Evolutionary conservation across 495 filamentous ascomycete genomes (phyloP).

Genomic region (Xylaria flabelliformis): DNA sequence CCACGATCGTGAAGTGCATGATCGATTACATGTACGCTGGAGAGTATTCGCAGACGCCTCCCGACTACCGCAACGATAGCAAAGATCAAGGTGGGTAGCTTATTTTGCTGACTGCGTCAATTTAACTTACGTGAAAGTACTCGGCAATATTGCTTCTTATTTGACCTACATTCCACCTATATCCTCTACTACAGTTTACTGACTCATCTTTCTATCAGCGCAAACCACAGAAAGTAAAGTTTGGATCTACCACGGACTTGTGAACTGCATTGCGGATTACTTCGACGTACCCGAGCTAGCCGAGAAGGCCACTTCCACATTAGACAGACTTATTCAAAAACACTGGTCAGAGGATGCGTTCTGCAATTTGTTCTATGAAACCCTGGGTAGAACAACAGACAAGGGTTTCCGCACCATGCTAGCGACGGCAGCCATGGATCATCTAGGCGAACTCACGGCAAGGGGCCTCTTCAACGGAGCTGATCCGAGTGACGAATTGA

Average conservation of each 20-base stretch:
- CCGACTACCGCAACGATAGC: too few relatives aligned
- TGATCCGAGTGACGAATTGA: not conserved
- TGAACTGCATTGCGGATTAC: constrained; percentile 2
- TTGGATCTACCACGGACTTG: constrained; percentile 1
- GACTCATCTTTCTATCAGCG: not conserved
- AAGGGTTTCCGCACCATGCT: not conserved
- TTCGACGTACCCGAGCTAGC: not conserved
- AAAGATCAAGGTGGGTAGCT: not conserved
- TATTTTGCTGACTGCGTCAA: not conserved
- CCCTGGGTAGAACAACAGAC: not conserved
- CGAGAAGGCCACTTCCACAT: not conserved
- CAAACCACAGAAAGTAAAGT: not conserved
- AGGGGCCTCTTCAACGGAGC: constrained; percentile 1
- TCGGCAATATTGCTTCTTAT: not conserved
- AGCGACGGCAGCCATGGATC: not conserved
- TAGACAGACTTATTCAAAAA: not conserved
- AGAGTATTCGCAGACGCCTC: not conserved
- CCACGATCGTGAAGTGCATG: not conserved
- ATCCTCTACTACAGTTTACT: not conserved
- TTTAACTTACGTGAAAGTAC: not conserved
- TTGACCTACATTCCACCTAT: not conserved
- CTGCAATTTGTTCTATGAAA: not conserved
- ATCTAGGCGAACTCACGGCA: not conserved
- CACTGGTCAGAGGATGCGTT: constrained; percentile 11
- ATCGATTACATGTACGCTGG: constrained; percentile 13